A percentile compares a stretch with the other conserved stretches of the same genome.
Conservation (phyloP, 2,329 filamentous ascomycete species). For the Catunica adiposa region DNA sequence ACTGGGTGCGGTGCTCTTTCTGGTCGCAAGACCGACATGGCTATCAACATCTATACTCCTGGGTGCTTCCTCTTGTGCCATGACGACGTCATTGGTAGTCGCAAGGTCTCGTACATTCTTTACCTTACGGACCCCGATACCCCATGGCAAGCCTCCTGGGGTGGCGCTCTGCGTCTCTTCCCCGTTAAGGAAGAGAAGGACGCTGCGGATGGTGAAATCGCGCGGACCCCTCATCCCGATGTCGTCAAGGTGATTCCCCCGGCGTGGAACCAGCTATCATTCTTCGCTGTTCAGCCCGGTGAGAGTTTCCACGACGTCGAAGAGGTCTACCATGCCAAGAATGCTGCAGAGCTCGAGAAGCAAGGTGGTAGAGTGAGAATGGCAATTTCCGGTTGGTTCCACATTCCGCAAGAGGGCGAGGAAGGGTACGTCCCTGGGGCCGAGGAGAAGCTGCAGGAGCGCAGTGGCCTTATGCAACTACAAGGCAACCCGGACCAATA, state of each 20-base stretch:
- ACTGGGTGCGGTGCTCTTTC: slow-evolving; percentile 76
- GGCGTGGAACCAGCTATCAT: slow-evolving; percentile 92
- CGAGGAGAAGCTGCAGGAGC: slow-evolving; percentile 74
- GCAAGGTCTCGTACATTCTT: slow-evolving; percentile 89
- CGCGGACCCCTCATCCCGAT: slow-evolving; percentile 66
- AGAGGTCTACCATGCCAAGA: slow-evolving; percentile 69
- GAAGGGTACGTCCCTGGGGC: slow-evolving; percentile 78
- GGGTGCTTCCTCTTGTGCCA: slow-evolving; percentile 92
- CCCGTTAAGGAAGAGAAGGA: slow-evolving; percentile 46
- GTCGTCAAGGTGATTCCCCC: slow-evolving; percentile 72
- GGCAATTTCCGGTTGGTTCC: slow-evolving; percentile 98
- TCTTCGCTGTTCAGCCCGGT: slow-evolving; percentile 96
- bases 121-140: slow-evolving; percentile 87
- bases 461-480: slow-evolving; percentile 81
- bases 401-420: slow-evolving; percentile 89
- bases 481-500: slow-evolving; percentile 84
- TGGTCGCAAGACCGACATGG: slow-evolving; percentile 94
- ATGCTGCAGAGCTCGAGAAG: slow-evolving; percentile 41
- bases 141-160: slow-evolving; percentile 83
- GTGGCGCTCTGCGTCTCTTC: slow-evolving; percentile 77
- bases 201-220: slow-evolving; percentile 53
- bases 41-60: slow-evolving; percentile 95
- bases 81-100: slow-evolving; percentile 96
- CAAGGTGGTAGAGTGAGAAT: slow-evolving; percentile 72
- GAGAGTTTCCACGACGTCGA: slow-evolving; percentile 98